phyloP scores from a whole-genome alignment of 768 basidiomycete genomes.

The Lentinula boryana region DNA sequence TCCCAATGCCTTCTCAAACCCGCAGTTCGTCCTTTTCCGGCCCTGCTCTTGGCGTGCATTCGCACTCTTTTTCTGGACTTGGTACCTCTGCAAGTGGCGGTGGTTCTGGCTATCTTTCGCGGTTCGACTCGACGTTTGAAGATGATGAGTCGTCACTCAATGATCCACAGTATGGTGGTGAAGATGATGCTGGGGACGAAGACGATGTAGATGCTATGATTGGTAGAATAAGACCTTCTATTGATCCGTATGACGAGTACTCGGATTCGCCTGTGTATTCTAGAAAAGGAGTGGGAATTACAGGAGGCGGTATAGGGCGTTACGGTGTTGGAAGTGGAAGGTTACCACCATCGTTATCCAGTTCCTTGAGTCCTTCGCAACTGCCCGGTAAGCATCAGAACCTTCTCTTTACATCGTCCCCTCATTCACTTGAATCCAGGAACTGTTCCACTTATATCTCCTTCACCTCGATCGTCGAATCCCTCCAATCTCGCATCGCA shows the following conservation, averaged over 20 bases:
- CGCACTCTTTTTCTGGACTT: slow-evolving; percentile 1
- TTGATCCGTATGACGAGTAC: slow-evolving; percentile 2
- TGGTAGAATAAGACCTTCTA: slow-evolving; percentile 1
- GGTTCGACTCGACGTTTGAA: slow-evolving; percentile 74
- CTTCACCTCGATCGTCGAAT: slow-evolving; percentile 1
- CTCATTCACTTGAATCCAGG: background rate
- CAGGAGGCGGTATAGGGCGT: background rate
- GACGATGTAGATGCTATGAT: slow-evolving; percentile 3
- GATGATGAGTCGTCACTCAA: slow-evolving; percentile 66
- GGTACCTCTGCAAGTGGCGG: background rate
- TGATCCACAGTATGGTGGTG: background rate
- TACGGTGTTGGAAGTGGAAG: background rate
- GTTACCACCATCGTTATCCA: slow-evolving; percentile 10
- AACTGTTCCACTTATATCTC: slow-evolving; percentile 9
- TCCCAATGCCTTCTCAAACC: slow-evolving; percentile 53
- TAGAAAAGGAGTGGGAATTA: background rate
- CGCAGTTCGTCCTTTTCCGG: slow-evolving; percentile 63
- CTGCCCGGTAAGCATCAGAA: background rate
- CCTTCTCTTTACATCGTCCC: background rate
- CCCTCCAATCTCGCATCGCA: background rate
- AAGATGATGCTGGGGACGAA: background rate
- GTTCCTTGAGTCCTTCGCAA: slow-evolving; percentile 11
- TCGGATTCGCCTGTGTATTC: slow-evolving; percentile 4
- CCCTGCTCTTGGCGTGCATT: slow-evolving; percentile 34
- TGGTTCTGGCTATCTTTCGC: slow-evolving; percentile 35